Conservation (phyloP, 2,329 filamentous ascomycete genomes). For the Blastomyces percursus region DNA sequence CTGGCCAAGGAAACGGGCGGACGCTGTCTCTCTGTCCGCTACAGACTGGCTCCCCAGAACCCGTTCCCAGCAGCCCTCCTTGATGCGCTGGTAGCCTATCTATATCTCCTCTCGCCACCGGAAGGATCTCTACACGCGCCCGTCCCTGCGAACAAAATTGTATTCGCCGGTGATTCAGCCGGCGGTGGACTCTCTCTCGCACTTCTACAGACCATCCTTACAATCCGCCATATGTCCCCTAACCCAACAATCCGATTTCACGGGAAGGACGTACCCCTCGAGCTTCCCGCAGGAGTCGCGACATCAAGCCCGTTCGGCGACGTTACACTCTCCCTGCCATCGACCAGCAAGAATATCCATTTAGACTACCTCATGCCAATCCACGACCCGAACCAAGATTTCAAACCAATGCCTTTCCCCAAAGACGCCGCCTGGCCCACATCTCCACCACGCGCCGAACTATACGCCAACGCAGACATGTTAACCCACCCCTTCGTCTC, state of each 20-base stretch:
- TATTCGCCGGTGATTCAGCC: constrained; percentile 38
- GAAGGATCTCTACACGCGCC: constrained; percentile 33
- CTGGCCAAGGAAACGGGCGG: constrained; percentile 32
- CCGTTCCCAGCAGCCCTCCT: constrained; percentile 39
- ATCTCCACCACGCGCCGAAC: constrained; percentile 33
- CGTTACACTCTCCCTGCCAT: constrained; percentile 34
- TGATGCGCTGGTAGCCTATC: constrained; percentile 38
- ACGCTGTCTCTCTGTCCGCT: constrained; percentile 35
- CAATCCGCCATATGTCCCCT: constrained; percentile 25
- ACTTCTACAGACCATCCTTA: constrained; percentile 34
- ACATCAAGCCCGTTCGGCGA: constrained; percentile 35
- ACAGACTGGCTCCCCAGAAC: constrained; percentile 38
- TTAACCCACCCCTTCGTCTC: constrained; percentile 33
- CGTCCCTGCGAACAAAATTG: constrained; percentile 34
- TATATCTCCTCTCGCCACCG: constrained; percentile 37
- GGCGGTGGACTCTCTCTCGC: constrained; percentile 35
- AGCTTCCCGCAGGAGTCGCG: constrained; percentile 33
- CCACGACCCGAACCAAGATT: constrained; percentile 17
- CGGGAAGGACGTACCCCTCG: constrained; percentile 29
- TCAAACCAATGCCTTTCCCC: constrained; percentile 20
- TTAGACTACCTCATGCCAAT: constrained; percentile 32
- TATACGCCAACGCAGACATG: constrained; percentile 31
- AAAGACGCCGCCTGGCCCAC: constrained; percentile 32
- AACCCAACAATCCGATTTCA: constrained; percentile 29
- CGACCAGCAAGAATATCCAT: constrained; percentile 26